These are phyloP conservation scores for Penicillium freii DNA, from an alignment of 2,329 filamentous ascomycete species.

Conservation along the genomic window DNA sequence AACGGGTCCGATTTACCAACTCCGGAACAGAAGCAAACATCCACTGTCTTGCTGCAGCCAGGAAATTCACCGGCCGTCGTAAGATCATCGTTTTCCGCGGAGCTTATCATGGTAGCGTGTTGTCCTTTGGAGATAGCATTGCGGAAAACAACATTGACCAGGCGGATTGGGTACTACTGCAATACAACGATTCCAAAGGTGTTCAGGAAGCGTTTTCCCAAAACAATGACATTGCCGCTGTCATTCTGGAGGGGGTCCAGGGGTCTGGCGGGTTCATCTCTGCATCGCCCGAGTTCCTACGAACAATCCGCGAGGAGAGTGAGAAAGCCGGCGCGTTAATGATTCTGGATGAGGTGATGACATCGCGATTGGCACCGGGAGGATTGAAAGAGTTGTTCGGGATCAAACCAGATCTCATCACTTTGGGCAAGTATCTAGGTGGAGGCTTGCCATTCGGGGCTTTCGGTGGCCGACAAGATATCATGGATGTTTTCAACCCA, in stretches of 20 bases:
- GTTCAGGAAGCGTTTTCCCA: constrained; percentile 31
- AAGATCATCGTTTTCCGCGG: constrained; percentile 49
- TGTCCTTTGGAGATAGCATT: constrained; percentile 42
- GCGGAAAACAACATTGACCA: constrained; percentile 39
- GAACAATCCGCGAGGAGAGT: constrained; percentile 50
- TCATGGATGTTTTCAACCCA: constrained; percentile 51
- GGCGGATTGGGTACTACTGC: constrained; percentile 58
- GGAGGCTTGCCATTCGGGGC: constrained; percentile 66
- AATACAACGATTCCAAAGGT: constrained; percentile 59
- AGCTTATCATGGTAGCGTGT: constrained; percentile 57
- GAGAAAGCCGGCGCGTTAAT: constrained; percentile 55
- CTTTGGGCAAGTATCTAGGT: constrained; percentile 65
- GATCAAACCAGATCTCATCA: constrained; percentile 57
- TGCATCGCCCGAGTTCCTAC: constrained; percentile 53
- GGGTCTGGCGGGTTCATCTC: constrained; percentile 60
- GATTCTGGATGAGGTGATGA: constrained; percentile 72
- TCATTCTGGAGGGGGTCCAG: constrained; percentile 67
- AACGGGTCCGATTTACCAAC: constrained; percentile 62
- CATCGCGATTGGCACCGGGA: constrained; percentile 52
- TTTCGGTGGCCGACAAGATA: constrained; percentile 60
- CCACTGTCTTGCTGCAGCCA: constrained; percentile 57
- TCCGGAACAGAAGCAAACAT: constrained; percentile 66
- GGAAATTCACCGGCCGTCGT: constrained; percentile 46
- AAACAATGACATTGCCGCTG: constrained; percentile 51
- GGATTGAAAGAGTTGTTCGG: neutral